Base-by-base conservation (phyloP, 345 rosid genomes). In the Gossypium longicalyx region DNA sequence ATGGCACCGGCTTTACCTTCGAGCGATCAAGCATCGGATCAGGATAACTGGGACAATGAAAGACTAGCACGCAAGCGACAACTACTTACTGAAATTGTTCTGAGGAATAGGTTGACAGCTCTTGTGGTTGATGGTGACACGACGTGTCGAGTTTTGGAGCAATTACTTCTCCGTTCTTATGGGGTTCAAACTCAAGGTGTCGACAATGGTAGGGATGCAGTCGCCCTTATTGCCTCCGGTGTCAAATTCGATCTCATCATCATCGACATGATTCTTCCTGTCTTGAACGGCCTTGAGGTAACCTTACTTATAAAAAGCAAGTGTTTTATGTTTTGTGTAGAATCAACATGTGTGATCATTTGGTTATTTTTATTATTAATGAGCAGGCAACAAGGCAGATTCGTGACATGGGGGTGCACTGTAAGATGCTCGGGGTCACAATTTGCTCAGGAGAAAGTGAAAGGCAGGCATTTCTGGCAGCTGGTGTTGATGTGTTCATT, bases 251-350 rank as follows among this genome's bases (percentile, higher is more conserved):
- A 69, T 16, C 72, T 75, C 67, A 79, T 71, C 11, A 4, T 79
- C 72, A 70, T 71, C 3, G 73, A 70, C 34, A 64, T 13, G 57
- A 1, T 19, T 47, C 72, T 75, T 48, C 73, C 78, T 17, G 23
- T 62, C 45, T 20, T 70, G 19, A 10, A 75, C 45, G 78, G 78
- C 29, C 16, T 54, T 27, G 82, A 70, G 67, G 82, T 74, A 70
- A 1, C 0, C 34, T 4, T 61, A 34, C 41, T 34, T 34, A 34
- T 5, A 34, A 4, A 34, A 34, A 34, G 7, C 7, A 34, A 34
- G 7, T 53, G 58, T 53, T 53, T 17, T 10, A n/a, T 53, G 58
- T 53, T 53, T 53, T 34, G 7, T 34, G 41, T 34, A 5, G 7
- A 34, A 34, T 34, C 41, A 34, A 34, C 3, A 19, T 2, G 13